Evolutionary conservation across 1,284 basidiomycete species (phyloP).

Genomic region (Ceratobasidium papillatum): DNA sequence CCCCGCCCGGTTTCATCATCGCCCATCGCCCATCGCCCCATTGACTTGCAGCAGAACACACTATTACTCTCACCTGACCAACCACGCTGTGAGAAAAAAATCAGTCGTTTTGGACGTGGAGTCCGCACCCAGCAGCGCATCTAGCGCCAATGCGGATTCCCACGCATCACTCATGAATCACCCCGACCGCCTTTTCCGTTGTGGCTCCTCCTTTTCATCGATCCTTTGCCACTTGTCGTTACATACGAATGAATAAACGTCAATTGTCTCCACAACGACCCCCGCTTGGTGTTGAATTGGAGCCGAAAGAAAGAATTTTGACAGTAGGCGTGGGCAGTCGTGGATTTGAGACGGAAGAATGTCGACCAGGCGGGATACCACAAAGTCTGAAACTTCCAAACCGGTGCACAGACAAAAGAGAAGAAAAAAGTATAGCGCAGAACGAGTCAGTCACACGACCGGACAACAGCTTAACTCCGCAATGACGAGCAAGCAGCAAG

Average conservation of each 20-base stretch:
- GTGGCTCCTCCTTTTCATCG: background rate
- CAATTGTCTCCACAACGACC: background rate
- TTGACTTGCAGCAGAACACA: background rate
- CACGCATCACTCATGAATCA: slow-evolving; percentile 10
- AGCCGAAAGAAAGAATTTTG: background rate
- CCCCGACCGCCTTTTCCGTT: background rate
- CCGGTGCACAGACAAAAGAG: background rate
- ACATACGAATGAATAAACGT: background rate
- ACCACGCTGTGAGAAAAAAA: slow-evolving; percentile 24
- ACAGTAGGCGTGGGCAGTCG: background rate
- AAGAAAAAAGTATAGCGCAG: background rate
- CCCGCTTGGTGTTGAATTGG: background rate
- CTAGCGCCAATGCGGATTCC: slow-evolving; percentile 25
- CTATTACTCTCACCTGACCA: background rate
- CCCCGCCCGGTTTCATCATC: background rate
- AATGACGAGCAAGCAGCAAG: background rate
- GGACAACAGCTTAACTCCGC: slow-evolving; percentile 14
- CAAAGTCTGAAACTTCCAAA: background rate
- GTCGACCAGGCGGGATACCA: background rate
- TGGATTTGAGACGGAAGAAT: background rate
- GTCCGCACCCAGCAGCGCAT: background rate
- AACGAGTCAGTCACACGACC: background rate
- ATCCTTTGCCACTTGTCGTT: background rate
- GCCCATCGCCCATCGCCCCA: background rate
- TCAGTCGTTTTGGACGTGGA: background rate